These are phyloP conservation scores for Sporisorium reilianum DNA, from an alignment of 1,284 basidiomycete species.

Conservation along the genomic window DNA sequence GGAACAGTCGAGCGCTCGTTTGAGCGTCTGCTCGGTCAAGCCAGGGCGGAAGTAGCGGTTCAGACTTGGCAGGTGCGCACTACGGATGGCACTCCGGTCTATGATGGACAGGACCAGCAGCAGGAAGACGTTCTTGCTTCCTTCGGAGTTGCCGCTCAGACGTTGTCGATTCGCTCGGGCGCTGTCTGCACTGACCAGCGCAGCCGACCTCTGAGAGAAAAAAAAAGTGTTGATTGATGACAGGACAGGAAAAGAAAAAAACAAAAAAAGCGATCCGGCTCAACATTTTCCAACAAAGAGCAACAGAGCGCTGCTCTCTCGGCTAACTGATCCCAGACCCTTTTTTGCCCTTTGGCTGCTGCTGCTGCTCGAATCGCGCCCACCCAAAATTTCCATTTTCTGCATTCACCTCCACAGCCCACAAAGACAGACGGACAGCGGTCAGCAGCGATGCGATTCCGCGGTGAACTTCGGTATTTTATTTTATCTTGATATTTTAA, in stretches of 20 bases:
- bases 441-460: not conserved
- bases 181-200: constrained; percentile 22
- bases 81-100: no score
- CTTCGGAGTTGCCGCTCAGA: constrained; percentile 9
- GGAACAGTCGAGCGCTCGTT: not conserved
- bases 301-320: not conserved
- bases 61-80: not conserved
- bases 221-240: constrained; percentile 11
- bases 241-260: no score
- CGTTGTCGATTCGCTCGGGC: constrained; percentile 12
- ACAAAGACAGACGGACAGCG: no score
- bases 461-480: not conserved
- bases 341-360: not conserved
- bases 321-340: constrained; percentile 12
- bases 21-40: constrained; percentile 6
- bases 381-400: not conserved
- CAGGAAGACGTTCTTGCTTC: not conserved
- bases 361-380: not conserved
- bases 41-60: constrained; percentile 24
- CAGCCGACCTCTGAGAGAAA: not conserved
- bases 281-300: constrained; percentile 33
- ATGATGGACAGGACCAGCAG: no score
- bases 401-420: constrained; percentile 11
- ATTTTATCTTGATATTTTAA: not conserved
- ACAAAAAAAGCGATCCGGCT: constrained; percentile 11